phyloP scores from a whole-genome alignment of 2,329 filamentous ascomycete species.

The Xylariaceae sp. region DNA sequence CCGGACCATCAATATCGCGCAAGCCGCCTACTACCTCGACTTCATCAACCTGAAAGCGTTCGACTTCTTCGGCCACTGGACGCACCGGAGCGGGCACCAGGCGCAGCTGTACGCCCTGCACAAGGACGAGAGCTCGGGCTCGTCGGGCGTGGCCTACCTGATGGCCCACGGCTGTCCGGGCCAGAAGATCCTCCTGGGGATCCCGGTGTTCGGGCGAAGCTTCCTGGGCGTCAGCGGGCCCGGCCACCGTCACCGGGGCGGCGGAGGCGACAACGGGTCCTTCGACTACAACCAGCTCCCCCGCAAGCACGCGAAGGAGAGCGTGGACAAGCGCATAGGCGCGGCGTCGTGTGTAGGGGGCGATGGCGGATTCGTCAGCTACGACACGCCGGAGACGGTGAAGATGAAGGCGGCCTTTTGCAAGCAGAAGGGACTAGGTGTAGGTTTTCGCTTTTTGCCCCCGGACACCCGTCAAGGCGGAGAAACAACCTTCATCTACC shows the following conservation, averaged over 20 bases:
- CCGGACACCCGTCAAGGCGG: no score
- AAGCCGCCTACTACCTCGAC: slow-evolving; percentile 63
- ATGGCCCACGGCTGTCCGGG: slow-evolving; percentile 61
- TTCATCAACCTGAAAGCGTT: slow-evolving; percentile 77
- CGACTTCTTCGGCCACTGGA: slow-evolving; percentile 73
- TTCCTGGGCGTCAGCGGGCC: slow-evolving; percentile 64
- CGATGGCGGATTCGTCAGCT: slow-evolving; percentile 74
- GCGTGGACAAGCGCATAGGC: slow-evolving; percentile 61
- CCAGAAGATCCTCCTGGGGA: slow-evolving; percentile 69
- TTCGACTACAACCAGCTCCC: slow-evolving; percentile 74
- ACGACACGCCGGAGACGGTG: slow-evolving; percentile 75
- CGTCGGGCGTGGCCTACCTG: slow-evolving; percentile 62
- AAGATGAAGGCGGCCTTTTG: slow-evolving; percentile 71
- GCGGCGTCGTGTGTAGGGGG: slow-evolving; percentile 69
- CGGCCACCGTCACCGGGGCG: slow-evolving; percentile 56
- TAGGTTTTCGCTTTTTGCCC: slow-evolving; percentile 32
- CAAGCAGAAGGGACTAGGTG: slow-evolving; percentile 64
- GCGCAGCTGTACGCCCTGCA: slow-evolving; percentile 58
- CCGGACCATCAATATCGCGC: slow-evolving; percentile 62
- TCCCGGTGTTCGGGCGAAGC: slow-evolving; percentile 71
- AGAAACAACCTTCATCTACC: no score
- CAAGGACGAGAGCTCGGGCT: slow-evolving; percentile 58
- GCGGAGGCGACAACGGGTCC: slow-evolving; percentile 61
- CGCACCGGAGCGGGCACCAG: slow-evolving; percentile 64
- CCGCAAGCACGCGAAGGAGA: slow-evolving; percentile 55